Conservation (phyloP, 2,329 filamentous ascomycete genomes). For the Neurospora sp. region DNA sequence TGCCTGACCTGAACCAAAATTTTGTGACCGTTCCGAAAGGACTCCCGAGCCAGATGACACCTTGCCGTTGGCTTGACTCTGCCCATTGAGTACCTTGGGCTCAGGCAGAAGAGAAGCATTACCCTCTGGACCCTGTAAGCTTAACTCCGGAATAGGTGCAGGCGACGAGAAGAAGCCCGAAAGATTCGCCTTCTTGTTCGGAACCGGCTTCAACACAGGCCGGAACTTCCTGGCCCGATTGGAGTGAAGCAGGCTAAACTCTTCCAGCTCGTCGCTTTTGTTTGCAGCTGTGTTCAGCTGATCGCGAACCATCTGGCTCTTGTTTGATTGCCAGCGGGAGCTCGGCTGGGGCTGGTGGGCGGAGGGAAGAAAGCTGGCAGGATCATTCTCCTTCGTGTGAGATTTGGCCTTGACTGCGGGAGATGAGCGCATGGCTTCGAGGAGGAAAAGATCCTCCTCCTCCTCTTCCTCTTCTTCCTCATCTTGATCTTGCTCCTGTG, state of each 20-base stretch:
- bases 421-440: constrained; percentile 42
- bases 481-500: background rate
- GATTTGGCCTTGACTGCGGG: constrained; percentile 16
- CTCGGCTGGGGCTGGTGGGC: background rate
- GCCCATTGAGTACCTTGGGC: background rate
- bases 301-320: background rate
- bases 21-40: background rate
- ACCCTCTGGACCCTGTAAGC: constrained; percentile 1
- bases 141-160: constrained; percentile 26
- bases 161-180: constrained; percentile 51
- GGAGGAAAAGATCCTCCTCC: constrained; percentile 43
- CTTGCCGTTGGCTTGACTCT: background rate
- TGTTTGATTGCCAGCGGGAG: background rate
- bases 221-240: background rate
- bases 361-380: background rate
- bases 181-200: constrained; percentile 34
- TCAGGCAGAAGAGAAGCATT: background rate
- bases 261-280: constrained; percentile 18
- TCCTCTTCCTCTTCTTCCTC: constrained; percentile 13
- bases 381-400: background rate
- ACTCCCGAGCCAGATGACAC: background rate
- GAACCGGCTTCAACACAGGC: constrained; percentile 9
- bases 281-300: background rate
- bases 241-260: constrained; percentile 33
- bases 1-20: background rate